Evolutionary conservation across 805 yeast species (phyloP), one percentile per base, ranked within the genome.

Genomic region (Millerozyma miso): DNA sequence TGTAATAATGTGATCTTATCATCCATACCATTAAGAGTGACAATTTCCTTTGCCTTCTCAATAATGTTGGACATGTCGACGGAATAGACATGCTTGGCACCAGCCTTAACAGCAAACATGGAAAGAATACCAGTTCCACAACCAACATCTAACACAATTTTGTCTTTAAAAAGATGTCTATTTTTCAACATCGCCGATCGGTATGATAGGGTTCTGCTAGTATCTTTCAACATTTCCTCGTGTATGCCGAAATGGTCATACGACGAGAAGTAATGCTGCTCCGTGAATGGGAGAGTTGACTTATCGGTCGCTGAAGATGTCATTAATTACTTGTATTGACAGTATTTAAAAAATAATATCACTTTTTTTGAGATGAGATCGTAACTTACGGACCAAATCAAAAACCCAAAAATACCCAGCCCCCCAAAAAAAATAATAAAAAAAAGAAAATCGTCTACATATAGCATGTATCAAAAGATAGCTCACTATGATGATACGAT

Each of bases 121-220:
- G 97, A 90, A 49, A 93, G 71, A 52, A 93, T 89, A 54, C 99
- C 99, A 16, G 99, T 93, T 53, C 99, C 99, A 67, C 99, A 95
- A 39, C 99, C 99, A 44, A 93, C 99, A 68, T 93, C 99, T 44
- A 93, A 73, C 5, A 93, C 99, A 47, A 91, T 69, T 72, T 93
- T 93, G 66, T 82, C 97, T 63, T 89, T 88, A 74, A 93, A 91
- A 42, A 88, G 69, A 53, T 84, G 85, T 56, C 83, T 83, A 73
- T 93, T 93, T 64, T 88, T 88, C 70, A 81, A 80, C 64, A 93
- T 93, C 42, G 97, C 96, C 49, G 85, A 84, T 57, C 98, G 76
- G 70, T 93, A 93, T 26, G 96, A 79, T 48, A 89, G 69, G 6
- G 99, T 93, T 65, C 99, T 82, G 19, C 88, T 88, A 40, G 87